Conservation (phyloP, 352 stramenopile species). For the Globisporangium paddicum region DNA sequence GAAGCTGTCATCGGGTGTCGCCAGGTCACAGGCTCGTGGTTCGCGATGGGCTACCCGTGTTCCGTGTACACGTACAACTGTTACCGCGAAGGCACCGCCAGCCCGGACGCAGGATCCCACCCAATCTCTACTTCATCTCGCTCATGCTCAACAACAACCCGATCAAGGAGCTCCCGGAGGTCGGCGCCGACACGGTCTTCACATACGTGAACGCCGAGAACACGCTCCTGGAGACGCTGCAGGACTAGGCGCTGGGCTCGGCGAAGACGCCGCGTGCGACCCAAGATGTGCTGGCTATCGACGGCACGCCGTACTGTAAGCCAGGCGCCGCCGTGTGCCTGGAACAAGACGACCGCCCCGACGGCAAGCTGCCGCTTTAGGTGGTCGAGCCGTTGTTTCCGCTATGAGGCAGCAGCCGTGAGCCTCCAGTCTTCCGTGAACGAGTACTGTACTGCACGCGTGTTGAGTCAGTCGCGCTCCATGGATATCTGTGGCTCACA, state of each 20-base stretch:
- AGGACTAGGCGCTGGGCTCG: neutral
- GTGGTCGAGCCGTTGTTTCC: neutral
- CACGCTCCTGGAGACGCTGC: neutral
- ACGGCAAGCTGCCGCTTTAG: neutral
- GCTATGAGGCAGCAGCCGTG: neutral
- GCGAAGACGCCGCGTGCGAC: slow-evolving; percentile 10
- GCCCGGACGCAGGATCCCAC: neutral
- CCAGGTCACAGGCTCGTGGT: slow-evolving; percentile 2
- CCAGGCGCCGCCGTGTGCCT: neutral
- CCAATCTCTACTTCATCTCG: neutral
- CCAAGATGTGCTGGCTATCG: neutral
- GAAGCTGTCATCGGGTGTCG: neutral
- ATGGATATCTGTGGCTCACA: neutral
- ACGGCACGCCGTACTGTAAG: neutral
- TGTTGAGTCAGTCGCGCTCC: neutral
- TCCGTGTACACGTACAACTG: slow-evolving; percentile 11
- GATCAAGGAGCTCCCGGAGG: neutral
- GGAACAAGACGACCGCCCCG: neutral
- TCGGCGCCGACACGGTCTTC: neutral
- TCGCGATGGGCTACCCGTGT: slow-evolving; percentile 2
- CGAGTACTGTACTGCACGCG: neutral
- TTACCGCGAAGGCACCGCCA: slow-evolving; percentile 1
- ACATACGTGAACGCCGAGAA: neutral
- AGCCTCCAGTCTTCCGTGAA: neutral
- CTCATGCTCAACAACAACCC: slow-evolving; percentile 1